Base-by-base conservation (phyloP, 2,329 filamentous ascomycete species). In the Trichoderma guizhouense region DNA sequence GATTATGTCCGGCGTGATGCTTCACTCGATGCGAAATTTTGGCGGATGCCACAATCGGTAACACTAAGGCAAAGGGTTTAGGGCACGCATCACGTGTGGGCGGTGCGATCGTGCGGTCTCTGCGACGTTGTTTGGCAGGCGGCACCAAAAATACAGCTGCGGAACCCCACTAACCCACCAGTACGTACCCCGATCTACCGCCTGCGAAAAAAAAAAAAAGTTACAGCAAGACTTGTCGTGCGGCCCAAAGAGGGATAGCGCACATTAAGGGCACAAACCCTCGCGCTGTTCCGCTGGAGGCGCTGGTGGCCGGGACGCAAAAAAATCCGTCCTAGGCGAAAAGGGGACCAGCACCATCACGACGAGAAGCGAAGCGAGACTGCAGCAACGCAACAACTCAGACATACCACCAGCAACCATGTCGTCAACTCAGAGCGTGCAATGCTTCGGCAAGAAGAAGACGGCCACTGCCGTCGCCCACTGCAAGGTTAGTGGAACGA, bases 371-470 rank as follows among this genome's bases (percentile, higher is more conserved):
- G 60, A 62, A 69, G 67, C 67, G 57, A 70, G 51, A 47, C 69
- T 60, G 69, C 72, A 74, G 75, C 76, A 77, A 76, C 73, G 75
- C 76, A 77, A 76, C 73, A 74, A 61, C 57, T 39, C 57, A 69
- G 60, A 71, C 67, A 72, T 66, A 64, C 43, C 57, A 73, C 77
- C 80, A 82, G 82, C 84, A 87, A 93, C 83, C 85, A 93, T 94
- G 91, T 91, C 92, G 85, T 86, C 89, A 81, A 87, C 89, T 80
- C 91, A 93, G 87, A 92, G 90, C 86, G 92, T 94, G 82, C 94
- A 97, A 91, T 97, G 94, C 93, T 98, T 98, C 93, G 95, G 95
- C 92, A 98, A 98, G 92, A 95, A 95, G 90, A 94, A 93, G 90
- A 94, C 91, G 83, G 94, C 94, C 81, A 93, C 91, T 77, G 91